Percentiles rank a stretch among this genome's conserved stretches.
These are phyloP conservation scores for Populus deltoides DNA, from an alignment of 345 rosid species.

Conservation along the genomic window DNA sequence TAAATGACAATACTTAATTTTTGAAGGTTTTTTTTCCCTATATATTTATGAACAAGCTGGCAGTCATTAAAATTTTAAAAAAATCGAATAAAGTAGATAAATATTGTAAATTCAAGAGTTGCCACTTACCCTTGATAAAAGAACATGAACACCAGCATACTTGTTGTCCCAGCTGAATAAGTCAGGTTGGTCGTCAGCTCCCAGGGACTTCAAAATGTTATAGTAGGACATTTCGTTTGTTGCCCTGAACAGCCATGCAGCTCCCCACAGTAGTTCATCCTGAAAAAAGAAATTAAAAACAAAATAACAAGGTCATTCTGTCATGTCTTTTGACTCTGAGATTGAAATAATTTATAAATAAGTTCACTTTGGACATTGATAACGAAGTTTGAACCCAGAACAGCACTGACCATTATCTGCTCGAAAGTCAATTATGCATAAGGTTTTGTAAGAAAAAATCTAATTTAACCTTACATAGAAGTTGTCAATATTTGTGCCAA, in stretches of 20 bases:
- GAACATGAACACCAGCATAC: slow-evolving; percentile 82
- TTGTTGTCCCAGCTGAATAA: slow-evolving; percentile 95
- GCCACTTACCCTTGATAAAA: slow-evolving; percentile 58
- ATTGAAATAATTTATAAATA: no score
- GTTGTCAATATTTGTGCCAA: no score
- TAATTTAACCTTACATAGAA: no score
- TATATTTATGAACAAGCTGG: no score
- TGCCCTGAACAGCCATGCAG: slow-evolving; percentile 76
- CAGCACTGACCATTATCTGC: no score
- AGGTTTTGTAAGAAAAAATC: no score
- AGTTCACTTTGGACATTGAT: no score
- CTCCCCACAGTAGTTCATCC: slow-evolving; percentile 95
- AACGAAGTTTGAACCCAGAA: no score
- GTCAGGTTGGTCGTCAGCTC: slow-evolving; percentile 75
- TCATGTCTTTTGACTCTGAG: neutral
- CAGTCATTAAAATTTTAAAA: no score
- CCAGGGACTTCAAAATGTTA: slow-evolving; percentile 58
- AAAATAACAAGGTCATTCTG: neutral
- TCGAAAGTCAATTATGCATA: no score
- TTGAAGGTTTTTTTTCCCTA: neutral
- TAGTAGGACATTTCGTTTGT: slow-evolving; percentile 61
- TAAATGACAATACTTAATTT: neutral
- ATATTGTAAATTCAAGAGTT: neutral
- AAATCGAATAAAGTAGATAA: neutral
- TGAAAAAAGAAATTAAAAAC: slow-evolving; percentile 13